Evolutionary conservation across 1,284 basidiomycete species (phyloP).

Genomic region (Ganoderma sp.): DNA sequence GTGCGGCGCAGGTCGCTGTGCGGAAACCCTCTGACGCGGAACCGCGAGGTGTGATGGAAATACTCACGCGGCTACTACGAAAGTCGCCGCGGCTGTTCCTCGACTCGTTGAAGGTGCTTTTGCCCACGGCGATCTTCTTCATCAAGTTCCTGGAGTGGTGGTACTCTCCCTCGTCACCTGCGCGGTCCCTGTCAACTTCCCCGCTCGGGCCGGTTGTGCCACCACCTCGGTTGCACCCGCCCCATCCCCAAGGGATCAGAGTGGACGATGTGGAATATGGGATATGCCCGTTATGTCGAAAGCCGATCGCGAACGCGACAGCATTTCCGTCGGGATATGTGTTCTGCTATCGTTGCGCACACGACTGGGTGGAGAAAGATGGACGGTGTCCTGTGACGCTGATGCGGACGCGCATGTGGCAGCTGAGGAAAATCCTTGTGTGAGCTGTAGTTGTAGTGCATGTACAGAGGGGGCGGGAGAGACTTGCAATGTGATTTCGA

Average conservation of each 20-base stretch:
- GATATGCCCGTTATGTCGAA: constrained; percentile 82
- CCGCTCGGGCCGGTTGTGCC: constrained; percentile 73
- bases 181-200: constrained; percentile 64
- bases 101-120: constrained; percentile 80
- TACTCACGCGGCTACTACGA: constrained; percentile 52
- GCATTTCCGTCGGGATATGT: constrained; percentile 93
- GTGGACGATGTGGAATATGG: constrained; percentile 75
- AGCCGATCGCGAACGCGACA: constrained; percentile 84
- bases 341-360: constrained; percentile 93
- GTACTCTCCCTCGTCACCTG: constrained; percentile 96
- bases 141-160: constrained; percentile 99
- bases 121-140: constrained; percentile 94
- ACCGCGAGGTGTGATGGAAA: constrained; percentile 46
- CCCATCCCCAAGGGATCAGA: constrained; percentile 69
- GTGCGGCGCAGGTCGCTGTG: constrained; percentile 40
- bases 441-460: constrained; percentile 42
- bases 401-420: constrained; percentile 74
- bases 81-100: constrained; percentile 67
- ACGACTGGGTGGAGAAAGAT: constrained; percentile 81
- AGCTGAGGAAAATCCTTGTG: constrained; percentile 87
- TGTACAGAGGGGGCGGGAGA: too few species aligned
- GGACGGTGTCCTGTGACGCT: constrained; percentile 90
- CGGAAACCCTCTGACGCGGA: constrained; percentile 35
- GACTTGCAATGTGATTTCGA: constrained; percentile 27
- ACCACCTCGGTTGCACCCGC: constrained; percentile 74